Conservation (phyloP, 805 yeast species). For the Saccharomycopsis schoenii region DNA sequence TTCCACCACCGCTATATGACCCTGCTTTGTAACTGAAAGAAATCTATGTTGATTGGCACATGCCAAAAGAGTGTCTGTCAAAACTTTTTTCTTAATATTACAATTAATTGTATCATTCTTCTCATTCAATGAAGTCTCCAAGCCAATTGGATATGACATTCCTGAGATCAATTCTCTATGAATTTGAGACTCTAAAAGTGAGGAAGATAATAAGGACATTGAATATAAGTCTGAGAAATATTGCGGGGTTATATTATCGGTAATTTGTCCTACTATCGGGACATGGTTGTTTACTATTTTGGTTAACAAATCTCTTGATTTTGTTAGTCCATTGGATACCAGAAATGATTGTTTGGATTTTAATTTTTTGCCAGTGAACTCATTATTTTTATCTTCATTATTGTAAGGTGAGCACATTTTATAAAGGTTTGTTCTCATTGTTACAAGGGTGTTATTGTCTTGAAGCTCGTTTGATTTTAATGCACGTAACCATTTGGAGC, state of each 20-base stretch:
- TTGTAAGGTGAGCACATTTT: background rate
- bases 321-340: conserved; percentile 21
- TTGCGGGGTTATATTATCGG: conserved; percentile 43
- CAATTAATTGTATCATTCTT: background rate
- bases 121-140: conserved; percentile 21
- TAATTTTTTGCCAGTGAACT: conserved; percentile 23
- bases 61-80: conserved; percentile 38
- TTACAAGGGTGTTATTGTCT: background rate
- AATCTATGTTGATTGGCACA: conserved; percentile 37
- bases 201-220: conserved; percentile 34
- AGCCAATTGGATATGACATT: conserved; percentile 40
- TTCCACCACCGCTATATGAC: conserved; percentile 39
- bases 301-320: conserved; percentile 25
- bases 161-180: conserved; percentile 45
- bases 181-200: conserved; percentile 37
- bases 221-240: conserved; percentile 39
- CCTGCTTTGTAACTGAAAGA: conserved; percentile 37
- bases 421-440: conserved; percentile 30
- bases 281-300: conserved; percentile 32
- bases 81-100: conserved; percentile 26
- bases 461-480: background rate
- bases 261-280: conserved; percentile 36
- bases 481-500: conserved; percentile 33
- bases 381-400: background rate
- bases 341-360: conserved; percentile 33